Conservation (phyloP, 371 early-diverging fungal species). For the Saksenaea vasiformis region DNA sequence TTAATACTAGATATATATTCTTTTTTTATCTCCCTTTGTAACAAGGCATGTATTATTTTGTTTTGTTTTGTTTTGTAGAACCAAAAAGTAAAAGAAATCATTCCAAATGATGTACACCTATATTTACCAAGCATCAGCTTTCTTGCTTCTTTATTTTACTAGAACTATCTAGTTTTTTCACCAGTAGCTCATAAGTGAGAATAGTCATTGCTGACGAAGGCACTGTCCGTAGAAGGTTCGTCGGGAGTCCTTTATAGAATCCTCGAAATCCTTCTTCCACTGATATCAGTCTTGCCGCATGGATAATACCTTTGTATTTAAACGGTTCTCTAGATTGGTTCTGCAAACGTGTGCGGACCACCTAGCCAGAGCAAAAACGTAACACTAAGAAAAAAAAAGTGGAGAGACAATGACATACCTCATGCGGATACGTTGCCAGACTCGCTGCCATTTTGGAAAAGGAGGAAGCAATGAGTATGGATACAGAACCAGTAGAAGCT, state of each 20-base stretch:
- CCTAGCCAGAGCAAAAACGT: conserved; percentile 33
- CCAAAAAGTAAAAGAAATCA: neutral
- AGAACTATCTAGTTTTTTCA: conserved; percentile 35
- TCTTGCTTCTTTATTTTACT: conserved; percentile 10
- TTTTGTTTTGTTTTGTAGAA: neutral
- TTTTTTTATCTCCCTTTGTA: neutral
- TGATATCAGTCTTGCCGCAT: conserved; percentile 73
- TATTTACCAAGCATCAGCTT: neutral
- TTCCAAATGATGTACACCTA: neutral
- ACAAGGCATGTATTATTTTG: neutral
- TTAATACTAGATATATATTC: neutral
- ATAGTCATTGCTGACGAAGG: conserved; percentile 89
- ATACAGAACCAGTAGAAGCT: conserved; percentile 38
- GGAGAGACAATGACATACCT: conserved; percentile 18
- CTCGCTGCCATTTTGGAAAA: conserved; percentile 89
- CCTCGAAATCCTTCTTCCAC: conserved; percentile 80
- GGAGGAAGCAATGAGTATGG: conserved; percentile 78
- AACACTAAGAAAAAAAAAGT: conserved; percentile 14
- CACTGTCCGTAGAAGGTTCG: conserved; percentile 88
- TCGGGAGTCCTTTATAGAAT: conserved; percentile 87
- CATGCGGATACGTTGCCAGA: conserved; percentile 83
- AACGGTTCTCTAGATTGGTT: conserved; percentile 74
- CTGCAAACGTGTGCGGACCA: conserved; percentile 88
- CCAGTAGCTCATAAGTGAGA: conserved; percentile 78
- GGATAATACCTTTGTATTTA: conserved; percentile 78